Evolutionary conservation across 441 rosid genomes (phyloP).

Genomic region (Arabidopsis hybrid): DNA sequence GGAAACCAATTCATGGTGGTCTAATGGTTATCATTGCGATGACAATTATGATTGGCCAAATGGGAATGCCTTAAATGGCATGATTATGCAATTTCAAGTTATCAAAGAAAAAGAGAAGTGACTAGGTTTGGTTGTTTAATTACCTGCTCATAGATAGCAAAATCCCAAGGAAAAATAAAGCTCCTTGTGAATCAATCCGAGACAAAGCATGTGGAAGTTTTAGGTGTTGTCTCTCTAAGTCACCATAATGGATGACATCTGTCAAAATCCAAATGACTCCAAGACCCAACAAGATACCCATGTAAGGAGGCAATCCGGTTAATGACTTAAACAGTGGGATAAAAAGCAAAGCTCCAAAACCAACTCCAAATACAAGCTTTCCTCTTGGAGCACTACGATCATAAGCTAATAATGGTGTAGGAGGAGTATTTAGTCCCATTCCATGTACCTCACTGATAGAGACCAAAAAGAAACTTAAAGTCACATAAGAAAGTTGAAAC

Average conservation of each 20-base stretch:
- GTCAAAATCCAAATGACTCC: constrained; percentile 97
- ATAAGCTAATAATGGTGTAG: constrained; percentile 54
- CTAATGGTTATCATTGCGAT: no score
- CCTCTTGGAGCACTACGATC: constrained; percentile 94
- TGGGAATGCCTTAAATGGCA: no score
- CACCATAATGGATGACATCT: constrained; percentile 88
- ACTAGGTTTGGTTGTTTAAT: background rate
- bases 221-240: constrained; percentile 79
- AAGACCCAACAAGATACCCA: constrained; percentile 93
- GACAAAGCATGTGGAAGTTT: constrained; percentile 94
- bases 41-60: no score
- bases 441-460: constrained; percentile 79
- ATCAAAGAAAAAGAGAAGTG: no score
- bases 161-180: constrained; percentile 88
- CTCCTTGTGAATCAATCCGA: constrained; percentile 89
- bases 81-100: no score
- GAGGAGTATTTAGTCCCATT: constrained; percentile 51
- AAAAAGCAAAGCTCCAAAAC: constrained; percentile 82
- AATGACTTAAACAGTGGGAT: constrained; percentile 89
- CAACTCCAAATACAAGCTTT: constrained; percentile 76
- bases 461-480: background rate
- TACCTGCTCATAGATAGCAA: constrained; percentile 91
- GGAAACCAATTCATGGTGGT: no score
- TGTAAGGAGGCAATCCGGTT: constrained; percentile 93
- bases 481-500: background rate